A percentile compares a stretch with the other conserved stretches of the same genome.
Evolutionary conservation across 352 stramenopile genomes (phyloP).

Genomic region (Pythium grandisporangium): DNA sequence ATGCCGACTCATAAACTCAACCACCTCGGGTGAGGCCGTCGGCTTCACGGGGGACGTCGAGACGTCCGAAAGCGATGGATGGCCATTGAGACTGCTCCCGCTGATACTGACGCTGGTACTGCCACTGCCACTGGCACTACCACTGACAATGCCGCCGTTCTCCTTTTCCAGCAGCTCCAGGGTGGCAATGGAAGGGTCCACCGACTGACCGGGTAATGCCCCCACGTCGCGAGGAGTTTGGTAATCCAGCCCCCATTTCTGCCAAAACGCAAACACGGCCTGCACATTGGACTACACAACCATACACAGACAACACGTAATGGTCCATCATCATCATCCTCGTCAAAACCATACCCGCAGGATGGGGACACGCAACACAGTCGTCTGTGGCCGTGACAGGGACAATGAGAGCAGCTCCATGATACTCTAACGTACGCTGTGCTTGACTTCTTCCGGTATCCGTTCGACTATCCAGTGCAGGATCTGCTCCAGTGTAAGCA

Average conservation of each 20-base stretch:
- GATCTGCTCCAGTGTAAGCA: conserved; percentile 57
- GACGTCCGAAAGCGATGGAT: conserved; percentile 33
- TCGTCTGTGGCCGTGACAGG: no score
- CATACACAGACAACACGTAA: no score
- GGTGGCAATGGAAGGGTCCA: conserved; percentile 36
- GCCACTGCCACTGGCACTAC: no score
- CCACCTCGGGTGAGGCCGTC: conserved; percentile 44
- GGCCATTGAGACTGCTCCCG: no score
- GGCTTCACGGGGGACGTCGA: conserved; percentile 65
- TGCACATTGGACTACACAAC: conserved; percentile 65
- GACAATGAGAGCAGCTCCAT: no score
- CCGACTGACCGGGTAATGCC: conserved; percentile 15
- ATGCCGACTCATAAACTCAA: conserved; percentile 76
- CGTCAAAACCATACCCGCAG: no score
- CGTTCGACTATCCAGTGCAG: conserved; percentile 53
- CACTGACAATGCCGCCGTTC: no score
- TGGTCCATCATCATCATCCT: no score
- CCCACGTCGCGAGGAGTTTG: conserved; percentile 23
- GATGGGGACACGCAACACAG: no score
- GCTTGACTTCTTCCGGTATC: conserved; percentile 42
- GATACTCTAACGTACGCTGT: conserved; percentile 46
- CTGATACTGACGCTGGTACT: no score
- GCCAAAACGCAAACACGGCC: conserved; percentile 76
- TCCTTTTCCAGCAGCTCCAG: conserved; percentile 61
- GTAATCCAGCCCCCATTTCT: conserved; percentile 74